Percentiles rank a stretch among this genome's conserved stretches.
Evolutionary conservation across 2,329 filamentous ascomycete genomes (phyloP).

Genomic region (Xylogone sp.): DNA sequence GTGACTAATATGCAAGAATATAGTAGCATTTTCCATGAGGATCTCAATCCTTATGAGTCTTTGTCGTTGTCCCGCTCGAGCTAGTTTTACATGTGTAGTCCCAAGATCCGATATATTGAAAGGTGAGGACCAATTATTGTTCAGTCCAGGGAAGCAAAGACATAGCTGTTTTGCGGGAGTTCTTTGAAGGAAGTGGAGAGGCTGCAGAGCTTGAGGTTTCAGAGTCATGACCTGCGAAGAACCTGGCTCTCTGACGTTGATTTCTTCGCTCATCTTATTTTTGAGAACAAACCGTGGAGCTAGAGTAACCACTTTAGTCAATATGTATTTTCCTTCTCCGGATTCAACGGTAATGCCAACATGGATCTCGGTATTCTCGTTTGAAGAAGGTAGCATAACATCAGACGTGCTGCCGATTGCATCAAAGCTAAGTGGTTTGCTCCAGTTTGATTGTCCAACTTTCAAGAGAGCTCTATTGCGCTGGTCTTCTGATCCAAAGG

Average conservation of each 20-base stretch:
- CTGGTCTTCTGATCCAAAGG: slow-evolving; percentile 81
- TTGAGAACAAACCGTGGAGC: slow-evolving; percentile 90
- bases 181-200: slow-evolving; percentile 86
- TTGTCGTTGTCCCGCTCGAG: slow-evolving; percentile 85
- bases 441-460: slow-evolving; percentile 89
- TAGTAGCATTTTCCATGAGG: slow-evolving; percentile 86
- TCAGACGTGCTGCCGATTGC: slow-evolving; percentile 92
- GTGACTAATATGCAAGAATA: slow-evolving; percentile 86
- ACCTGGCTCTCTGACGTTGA: slow-evolving; percentile 87
- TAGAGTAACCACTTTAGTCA: slow-evolving; percentile 92
- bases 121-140: slow-evolving; percentile 96
- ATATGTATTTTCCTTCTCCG: slow-evolving; percentile 94
- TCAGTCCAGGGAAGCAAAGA: slow-evolving; percentile 87
- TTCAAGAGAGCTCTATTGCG: slow-evolving; percentile 87
- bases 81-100: slow-evolving; percentile 88
- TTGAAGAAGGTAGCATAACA: slow-evolving; percentile 72
- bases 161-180: slow-evolving; percentile 83
- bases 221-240: slow-evolving; percentile 82
- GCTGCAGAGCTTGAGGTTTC: slow-evolving; percentile 73
- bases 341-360: slow-evolving; percentile 84
- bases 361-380: slow-evolving; percentile 76
- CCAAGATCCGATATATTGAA: slow-evolving; percentile 97
- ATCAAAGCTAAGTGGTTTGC: slow-evolving; percentile 96
- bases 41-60: slow-evolving; percentile 84
- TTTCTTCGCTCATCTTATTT: slow-evolving; percentile 85